phyloP scores from a whole-genome alignment of 202 grass and related monocot genomes.

The Schoenoplectus triqueter region DNA sequence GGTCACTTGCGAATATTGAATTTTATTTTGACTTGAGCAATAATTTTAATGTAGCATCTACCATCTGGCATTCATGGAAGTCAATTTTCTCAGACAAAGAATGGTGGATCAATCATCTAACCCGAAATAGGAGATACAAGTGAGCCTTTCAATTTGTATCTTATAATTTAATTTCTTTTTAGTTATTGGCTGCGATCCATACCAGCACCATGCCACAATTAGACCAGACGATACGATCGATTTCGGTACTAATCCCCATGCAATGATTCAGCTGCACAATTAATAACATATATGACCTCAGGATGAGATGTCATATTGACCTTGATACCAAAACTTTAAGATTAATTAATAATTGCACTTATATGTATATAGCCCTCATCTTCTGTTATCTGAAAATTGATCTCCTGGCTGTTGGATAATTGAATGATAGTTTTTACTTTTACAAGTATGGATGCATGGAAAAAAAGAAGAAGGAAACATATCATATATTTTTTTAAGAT shows the following conservation, averaged over 20 bases:
- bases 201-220: conserved; percentile 22
- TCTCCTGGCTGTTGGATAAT: background rate
- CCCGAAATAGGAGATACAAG: background rate
- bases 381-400: background rate
- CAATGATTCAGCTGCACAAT: conserved; percentile 17
- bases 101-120: conserved; percentile 13
- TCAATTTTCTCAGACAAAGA: conserved; percentile 11
- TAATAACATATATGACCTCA: background rate
- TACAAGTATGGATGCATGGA: background rate
- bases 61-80: background rate
- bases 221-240: background rate
- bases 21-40: conserved; percentile 2
- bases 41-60: background rate
- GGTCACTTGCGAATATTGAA: background rate
- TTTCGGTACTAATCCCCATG: conserved; percentile 6
- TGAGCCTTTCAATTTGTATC: background rate
- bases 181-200: background rate
- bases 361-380: background rate
- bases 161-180: conserved; percentile 5
- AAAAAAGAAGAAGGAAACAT: background rate
- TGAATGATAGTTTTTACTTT: background rate
- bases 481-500: background rate
- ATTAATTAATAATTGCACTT: background rate
- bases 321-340: background rate
- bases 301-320: background rate